Evolutionary conservation across 345 rosid genomes (phyloP), one percentile per base, ranked within the genome.

Genomic region (Aquilaria sinensis): DNA sequence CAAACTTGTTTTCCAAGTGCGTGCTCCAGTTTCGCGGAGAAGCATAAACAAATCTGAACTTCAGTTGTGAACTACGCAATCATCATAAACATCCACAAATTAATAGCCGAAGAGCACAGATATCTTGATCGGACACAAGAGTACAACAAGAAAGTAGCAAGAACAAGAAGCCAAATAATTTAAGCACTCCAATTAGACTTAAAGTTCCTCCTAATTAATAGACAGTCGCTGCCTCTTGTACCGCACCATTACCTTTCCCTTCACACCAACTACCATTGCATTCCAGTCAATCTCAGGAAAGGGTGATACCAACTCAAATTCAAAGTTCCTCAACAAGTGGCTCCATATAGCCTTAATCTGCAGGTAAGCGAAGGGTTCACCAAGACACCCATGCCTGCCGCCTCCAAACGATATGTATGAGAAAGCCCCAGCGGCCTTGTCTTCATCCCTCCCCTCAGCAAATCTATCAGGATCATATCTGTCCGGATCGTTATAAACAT

Each of bases 311-410:
- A 90, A 68, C 77, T 94, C 96, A 34, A 94, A 49, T 59, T 94
- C 97, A 49, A 94, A 94, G 75, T 94, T 94, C 79, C 99, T 81
- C 67, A 94, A 70, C 75, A 94, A 67, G 77, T 90, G 97, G 77
- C 91, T 90, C 99, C 99, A 94, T 76, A 94, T 86, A 31, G 99
- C 99, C 79, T 90, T 94, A 71, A 94, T 94, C 84, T 94, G 99
- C 68, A 94, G 76, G 80, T 90, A 90, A 48, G 99, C 97, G 73
- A 94, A 94, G 1, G 97, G 97, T 74, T 94, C 99, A 1, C 97
- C 99, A 5, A 94, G 95, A 68, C 97, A 94, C 10, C 99, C 99
- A 13, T 94, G 99, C 77, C 99, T 76, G 60, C 99, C 99, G 53
- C 96, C 99, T 53, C 99, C 99, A 12, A 94, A 94, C 1, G 99